Conservation (phyloP, 2,329 filamentous ascomycete species). For the Ascochyta lentis region DNA sequence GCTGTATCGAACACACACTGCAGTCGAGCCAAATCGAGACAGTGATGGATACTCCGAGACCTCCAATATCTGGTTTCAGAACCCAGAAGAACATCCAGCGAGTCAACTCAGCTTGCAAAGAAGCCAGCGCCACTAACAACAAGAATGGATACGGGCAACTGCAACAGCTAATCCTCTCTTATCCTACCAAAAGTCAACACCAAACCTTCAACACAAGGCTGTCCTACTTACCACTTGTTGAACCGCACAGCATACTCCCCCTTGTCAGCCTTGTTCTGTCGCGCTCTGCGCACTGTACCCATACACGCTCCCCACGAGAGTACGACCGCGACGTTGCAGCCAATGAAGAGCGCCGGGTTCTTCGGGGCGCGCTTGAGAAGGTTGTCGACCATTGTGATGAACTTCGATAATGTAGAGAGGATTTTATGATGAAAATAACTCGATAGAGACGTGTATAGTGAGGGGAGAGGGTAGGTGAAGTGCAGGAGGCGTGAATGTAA, state of each 20-base stretch:
- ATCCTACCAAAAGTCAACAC: constrained; percentile 1
- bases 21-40: too few relatives aligned
- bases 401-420: background rate
- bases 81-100: too few relatives aligned
- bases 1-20: too few relatives aligned
- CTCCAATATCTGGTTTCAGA: too few relatives aligned
- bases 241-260: constrained; percentile 2
- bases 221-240: constrained; percentile 1
- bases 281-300: constrained; percentile 7
- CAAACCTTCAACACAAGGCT: background rate
- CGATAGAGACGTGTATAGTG: background rate
- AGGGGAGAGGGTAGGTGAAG: background rate
- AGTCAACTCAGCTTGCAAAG: too few relatives aligned
- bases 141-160: too few relatives aligned
- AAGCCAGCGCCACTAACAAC: too few relatives aligned
- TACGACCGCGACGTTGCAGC: constrained; percentile 9
- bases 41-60: too few relatives aligned
- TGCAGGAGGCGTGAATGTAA: constrained; percentile 1
- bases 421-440: background rate
- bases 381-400: constrained; percentile 6
- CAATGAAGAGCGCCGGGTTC: constrained; percentile 12
- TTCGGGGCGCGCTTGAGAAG: constrained; percentile 14
- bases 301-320: constrained; percentile 13
- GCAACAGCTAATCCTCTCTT: background rate
- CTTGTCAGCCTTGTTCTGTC: background rate